These are phyloP conservation scores for Apostasia ramifera DNA, from an alignment of 106 monocot species.

Conservation along the genomic window DNA sequence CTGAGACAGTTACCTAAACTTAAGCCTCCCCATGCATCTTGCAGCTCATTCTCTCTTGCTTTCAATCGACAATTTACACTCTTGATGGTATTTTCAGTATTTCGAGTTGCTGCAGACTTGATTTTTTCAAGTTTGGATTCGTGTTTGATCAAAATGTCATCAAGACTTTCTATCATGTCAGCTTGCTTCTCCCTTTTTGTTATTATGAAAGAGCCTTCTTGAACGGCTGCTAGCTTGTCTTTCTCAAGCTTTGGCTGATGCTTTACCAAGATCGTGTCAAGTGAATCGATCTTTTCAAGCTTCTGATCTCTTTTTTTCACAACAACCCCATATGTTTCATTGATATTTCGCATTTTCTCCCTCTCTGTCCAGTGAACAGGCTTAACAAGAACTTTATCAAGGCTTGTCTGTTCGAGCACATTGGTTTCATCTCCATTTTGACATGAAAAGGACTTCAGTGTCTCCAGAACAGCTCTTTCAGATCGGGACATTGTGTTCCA, in stretches of 20 bases:
- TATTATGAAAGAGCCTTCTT: not conserved
- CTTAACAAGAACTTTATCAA: conserved; percentile 53
- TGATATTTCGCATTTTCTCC: conserved; percentile 43
- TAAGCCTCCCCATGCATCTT: conserved; percentile 85
- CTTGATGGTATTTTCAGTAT: conserved; percentile 17
- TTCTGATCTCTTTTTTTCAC: conserved; percentile 15
- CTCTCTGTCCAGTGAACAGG: conserved; percentile 43
- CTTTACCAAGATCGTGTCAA: conserved; percentile 6
- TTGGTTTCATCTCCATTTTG: conserved; percentile 13
- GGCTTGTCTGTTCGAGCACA: conserved; percentile 14
- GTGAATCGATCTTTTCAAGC: conserved; percentile 10
- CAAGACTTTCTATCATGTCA: conserved; percentile 33
- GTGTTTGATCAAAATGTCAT: conserved; percentile 67
- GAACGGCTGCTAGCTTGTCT: conserved; percentile 20
- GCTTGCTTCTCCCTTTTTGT: conserved; percentile 8
- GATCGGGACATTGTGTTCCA: conserved; percentile 22
- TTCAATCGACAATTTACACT: conserved; percentile 25
- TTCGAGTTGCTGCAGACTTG: conserved; percentile 26
- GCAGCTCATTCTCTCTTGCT: conserved; percentile 67
- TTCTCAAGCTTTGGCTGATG: conserved; percentile 39
- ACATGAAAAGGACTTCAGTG: conserved; percentile 30
- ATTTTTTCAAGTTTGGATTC: conserved; percentile 49
- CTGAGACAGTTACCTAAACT: conserved; percentile 69
- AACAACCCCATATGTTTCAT: not conserved
- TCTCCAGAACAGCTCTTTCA: conserved; percentile 49